Percentiles rank a stretch among this genome's conserved stretches.
phyloP scores from a whole-genome alignment of 106 monocot genomes.

The Ottelia alismoides region DNA sequence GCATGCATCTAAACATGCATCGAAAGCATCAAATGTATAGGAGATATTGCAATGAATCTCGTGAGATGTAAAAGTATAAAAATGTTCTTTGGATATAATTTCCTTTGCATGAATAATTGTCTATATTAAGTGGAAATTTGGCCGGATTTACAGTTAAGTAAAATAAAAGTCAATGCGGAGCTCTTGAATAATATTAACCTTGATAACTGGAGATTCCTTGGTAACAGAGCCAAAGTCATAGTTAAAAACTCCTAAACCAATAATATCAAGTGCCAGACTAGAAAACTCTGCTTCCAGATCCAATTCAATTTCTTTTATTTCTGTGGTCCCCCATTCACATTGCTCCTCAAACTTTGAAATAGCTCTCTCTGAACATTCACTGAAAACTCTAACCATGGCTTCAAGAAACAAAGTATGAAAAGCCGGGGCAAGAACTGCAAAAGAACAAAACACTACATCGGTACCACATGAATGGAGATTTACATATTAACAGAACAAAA shows the following conservation, averaged over 20 bases:
- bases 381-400: slow-evolving; percentile 81
- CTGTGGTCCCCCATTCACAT: slow-evolving; percentile 19
- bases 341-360: slow-evolving; percentile 70
- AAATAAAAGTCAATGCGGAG: too few relatives aligned
- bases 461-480: too few relatives aligned
- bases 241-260: slow-evolving; percentile 96
- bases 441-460: too few relatives aligned
- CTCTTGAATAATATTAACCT: slow-evolving; percentile 33
- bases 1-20: too few relatives aligned
- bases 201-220: slow-evolving; percentile 95
- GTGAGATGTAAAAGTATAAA: too few relatives aligned
- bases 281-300: slow-evolving; percentile 99
- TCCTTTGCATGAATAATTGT: too few relatives aligned
- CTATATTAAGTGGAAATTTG: too few relatives aligned
- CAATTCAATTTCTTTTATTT: slow-evolving; percentile 42
- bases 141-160: too few relatives aligned
- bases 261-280: slow-evolving; percentile 91
- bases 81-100: too few relatives aligned
- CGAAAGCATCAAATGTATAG: too few relatives aligned
- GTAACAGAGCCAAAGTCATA: slow-evolving; percentile 95
- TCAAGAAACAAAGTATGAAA: slow-evolving; percentile 92
- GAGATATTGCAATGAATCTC: too few relatives aligned
- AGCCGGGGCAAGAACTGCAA: slow-evolving; percentile 92
- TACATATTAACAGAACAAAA: too few relatives aligned
- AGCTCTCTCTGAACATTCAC: slow-evolving; percentile 73